These are phyloP conservation scores for Yarrowia divulgata DNA, from an alignment of 805 yeast species.

Conservation along the genomic window DNA sequence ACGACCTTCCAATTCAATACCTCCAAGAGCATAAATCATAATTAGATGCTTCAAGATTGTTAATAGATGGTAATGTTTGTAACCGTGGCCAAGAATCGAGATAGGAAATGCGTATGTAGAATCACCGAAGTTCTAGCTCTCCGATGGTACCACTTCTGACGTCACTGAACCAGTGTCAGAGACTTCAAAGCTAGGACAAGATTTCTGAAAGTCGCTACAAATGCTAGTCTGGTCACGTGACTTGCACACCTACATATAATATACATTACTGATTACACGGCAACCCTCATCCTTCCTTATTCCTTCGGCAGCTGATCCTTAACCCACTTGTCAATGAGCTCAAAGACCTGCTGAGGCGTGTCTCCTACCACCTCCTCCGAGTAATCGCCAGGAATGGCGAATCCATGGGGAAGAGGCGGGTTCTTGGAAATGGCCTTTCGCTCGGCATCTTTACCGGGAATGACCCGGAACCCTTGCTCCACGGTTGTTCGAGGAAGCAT, in stretches of 20 bases:
- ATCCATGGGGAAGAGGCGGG: slow-evolving; percentile 54
- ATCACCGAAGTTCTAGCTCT: too few species aligned
- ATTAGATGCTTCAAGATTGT: too few species aligned
- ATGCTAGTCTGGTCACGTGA: too few species aligned
- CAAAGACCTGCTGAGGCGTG: slow-evolving; percentile 47
- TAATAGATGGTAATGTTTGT: too few species aligned
- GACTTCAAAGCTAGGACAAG: too few species aligned
- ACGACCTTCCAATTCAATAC: too few species aligned
- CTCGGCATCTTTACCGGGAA: slow-evolving; percentile 15
- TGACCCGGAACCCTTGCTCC: slow-evolving; percentile 42
- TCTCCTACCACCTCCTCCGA: slow-evolving; percentile 49
- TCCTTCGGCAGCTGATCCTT: not conserved
- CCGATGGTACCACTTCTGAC: too few species aligned
- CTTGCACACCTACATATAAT: not conserved
- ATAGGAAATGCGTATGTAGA: too few species aligned
- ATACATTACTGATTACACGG: slow-evolving; percentile 14
- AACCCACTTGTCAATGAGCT: slow-evolving; percentile 41
- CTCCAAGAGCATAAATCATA: too few species aligned
- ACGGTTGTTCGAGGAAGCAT: slow-evolving; percentile 45
- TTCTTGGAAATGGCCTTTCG: slow-evolving; percentile 30
- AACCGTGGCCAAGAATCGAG: too few species aligned
- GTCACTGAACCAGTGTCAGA: too few species aligned
- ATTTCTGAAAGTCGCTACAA: too few species aligned
- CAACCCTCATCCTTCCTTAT: not conserved
- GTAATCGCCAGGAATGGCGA: slow-evolving; percentile 55